Base-by-base conservation (phyloP, 2,329 filamentous ascomycete genomes). In the Cladobotryum protrusum region DNA sequence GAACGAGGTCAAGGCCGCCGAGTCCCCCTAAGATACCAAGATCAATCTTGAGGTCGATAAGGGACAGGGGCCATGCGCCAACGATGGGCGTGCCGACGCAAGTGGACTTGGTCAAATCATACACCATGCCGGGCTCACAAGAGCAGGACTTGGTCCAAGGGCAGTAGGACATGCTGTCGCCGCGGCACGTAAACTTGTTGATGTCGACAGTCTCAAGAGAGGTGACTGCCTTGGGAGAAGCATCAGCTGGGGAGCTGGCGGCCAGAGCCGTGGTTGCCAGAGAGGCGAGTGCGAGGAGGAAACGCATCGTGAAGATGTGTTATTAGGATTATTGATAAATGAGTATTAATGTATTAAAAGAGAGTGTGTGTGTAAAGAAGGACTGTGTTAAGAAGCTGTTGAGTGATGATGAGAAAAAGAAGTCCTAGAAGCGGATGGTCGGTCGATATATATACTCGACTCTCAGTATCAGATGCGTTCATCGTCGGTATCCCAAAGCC, bases 111-210 rank as follows among this genome's bases (percentile, higher is more conserved):
- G 57, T 50, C 41, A 65, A 52, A 40, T 75, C 69, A 53, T 67
- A 67, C 48, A 64, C 60, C 60, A 70, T 65, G 50, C 71, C 73
- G 13, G 70, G 66, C 13, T 66, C 53, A 52, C 74, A 74, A 14
- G 73, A 60, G 61, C 75, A 77, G 32, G 72, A 49, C 57, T 63
- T 64, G 52, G 61, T 63, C 67, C 67, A 70, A 52, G 63, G 60
- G 59, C 62, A 64, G 63, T 70, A 70, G 56, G 45, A 53, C 67
- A 69, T 69, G 56, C 53, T 52, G 12, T 47, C 11, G 9, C 7
- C 50, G 34, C 66, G 67, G 60, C 67, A 70, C 36, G 50, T 49
- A 61, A 66, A 68, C 54, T 48, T 46, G 19, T 45, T 50, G 43
- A 52, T 56, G 41, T 58, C 57, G 37, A 42, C n/a, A n/a, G n/a